These are phyloP conservation scores for Cyclostephanos tholiformis DNA, from an alignment of 108 stramenopile genomes.

Conservation along the genomic window DNA sequence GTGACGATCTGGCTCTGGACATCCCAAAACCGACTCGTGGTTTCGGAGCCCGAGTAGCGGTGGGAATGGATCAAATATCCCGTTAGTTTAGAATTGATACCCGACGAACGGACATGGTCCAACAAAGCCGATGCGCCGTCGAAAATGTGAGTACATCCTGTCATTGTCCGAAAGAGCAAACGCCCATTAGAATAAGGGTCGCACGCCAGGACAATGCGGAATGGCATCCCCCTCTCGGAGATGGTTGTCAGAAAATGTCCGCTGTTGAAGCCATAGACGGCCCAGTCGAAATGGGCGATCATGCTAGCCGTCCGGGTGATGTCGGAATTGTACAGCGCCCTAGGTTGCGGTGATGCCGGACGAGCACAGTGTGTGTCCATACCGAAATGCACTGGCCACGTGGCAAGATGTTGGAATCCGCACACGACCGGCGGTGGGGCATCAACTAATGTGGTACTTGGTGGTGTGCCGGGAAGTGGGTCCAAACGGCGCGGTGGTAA, in stretches of 20 bases:
- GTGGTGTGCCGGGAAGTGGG: too few relatives aligned
- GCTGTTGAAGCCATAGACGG: background rate
- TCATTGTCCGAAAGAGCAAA: background rate
- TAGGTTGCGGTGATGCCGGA: too few relatives aligned
- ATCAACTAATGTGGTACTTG: too few relatives aligned
- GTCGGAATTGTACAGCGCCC: too few relatives aligned
- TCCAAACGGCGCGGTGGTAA: too few relatives aligned
- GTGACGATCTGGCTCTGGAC: background rate
- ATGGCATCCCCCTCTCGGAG: too few relatives aligned
- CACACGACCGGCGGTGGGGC: too few relatives aligned
- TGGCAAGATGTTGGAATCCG: too few relatives aligned
- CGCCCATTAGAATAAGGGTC: background rate
- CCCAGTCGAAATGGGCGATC: background rate
- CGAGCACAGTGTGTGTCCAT: too few relatives aligned
- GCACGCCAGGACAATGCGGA: too few relatives aligned
- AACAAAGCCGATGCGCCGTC: background rate
- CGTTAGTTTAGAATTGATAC: background rate
- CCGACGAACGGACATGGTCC: background rate
- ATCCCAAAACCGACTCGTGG: background rate
- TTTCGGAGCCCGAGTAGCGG: background rate
- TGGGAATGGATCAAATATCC: background rate
- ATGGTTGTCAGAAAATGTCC: background rate
- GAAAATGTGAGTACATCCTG: background rate
- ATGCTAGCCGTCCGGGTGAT: too few relatives aligned
- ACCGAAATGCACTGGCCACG: too few relatives aligned